Evolutionary conservation across 202 grass and related monocot species (phyloP).

Genomic region (Panicum virgatum): DNA sequence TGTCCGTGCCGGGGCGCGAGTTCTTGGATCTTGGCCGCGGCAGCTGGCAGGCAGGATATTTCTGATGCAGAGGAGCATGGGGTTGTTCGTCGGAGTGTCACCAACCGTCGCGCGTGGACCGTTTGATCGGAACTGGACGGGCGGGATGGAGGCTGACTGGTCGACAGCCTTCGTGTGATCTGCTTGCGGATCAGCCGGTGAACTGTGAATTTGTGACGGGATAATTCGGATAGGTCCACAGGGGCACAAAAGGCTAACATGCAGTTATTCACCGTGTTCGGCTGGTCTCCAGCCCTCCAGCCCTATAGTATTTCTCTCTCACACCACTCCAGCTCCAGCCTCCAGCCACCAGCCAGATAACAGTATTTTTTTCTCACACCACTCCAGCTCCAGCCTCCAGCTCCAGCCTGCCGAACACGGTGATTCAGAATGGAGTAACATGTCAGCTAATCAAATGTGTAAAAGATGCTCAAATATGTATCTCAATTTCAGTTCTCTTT

Average conservation of each 20-base stretch:
- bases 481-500: background rate
- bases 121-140: slow-evolving; percentile 28
- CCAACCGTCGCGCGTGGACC: slow-evolving; percentile 3
- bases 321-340: too few relatives aligned
- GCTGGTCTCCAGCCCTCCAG: too few relatives aligned
- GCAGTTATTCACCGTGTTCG: too few relatives aligned
- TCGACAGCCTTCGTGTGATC: too few relatives aligned
- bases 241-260: background rate
- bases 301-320: too few relatives aligned
- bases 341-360: too few relatives aligned
- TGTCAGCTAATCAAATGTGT: background rate
- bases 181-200: background rate
- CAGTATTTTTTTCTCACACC: too few relatives aligned
- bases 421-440: background rate
- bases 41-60: slow-evolving; percentile 18
- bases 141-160: background rate
- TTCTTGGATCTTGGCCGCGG: slow-evolving; percentile 26
- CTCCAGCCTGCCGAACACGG: too few relatives aligned
- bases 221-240: background rate
- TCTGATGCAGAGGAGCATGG: background rate
- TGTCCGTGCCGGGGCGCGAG: background rate
- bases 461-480: background rate
- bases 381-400: too few relatives aligned
- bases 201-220: background rate
- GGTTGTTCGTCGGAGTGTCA: background rate